Percentiles rank a stretch among this genome's conserved stretches.
Evolutionary conservation across 148 eudicot species (phyloP).

Genomic region (Hydrangea macrophylla): DNA sequence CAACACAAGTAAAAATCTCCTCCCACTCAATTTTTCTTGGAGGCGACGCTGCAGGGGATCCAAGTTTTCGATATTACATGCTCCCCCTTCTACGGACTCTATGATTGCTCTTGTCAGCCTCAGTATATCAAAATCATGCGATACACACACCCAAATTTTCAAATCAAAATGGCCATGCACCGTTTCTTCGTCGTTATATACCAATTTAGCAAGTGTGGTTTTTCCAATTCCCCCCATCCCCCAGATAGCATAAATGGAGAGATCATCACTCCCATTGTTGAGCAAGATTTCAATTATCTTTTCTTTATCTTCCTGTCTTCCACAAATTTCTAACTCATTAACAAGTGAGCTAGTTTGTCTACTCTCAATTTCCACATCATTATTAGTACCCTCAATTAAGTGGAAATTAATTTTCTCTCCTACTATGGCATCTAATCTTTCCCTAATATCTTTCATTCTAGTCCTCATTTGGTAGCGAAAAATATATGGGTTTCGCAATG

Average conservation of each 20-base stretch:
- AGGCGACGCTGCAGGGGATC: slow-evolving; percentile 10
- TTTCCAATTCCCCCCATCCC: slow-evolving; percentile 30
- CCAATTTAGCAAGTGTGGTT: slow-evolving; percentile 24
- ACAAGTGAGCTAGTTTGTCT: slow-evolving; percentile 5
- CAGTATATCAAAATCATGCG: slow-evolving; percentile 5
- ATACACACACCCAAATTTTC: slow-evolving; percentile 19
- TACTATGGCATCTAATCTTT: slow-evolving; percentile 5
- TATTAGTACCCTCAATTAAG: neutral
- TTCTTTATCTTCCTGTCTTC: slow-evolving; percentile 13
- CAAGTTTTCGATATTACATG: neutral
- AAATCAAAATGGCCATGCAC: slow-evolving; percentile 7
- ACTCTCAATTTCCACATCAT: neutral
- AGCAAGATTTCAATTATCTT: neutral
- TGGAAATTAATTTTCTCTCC: neutral
- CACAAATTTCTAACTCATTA: slow-evolving; percentile 17
- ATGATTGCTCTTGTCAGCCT: slow-evolving; percentile 12
- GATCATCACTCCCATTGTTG: neutral
- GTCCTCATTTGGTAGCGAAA: neutral
- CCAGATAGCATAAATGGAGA: slow-evolving; percentile 11
- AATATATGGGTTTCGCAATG: neutral
- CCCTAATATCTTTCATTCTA: neutral
- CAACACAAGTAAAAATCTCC: slow-evolving; percentile 16
- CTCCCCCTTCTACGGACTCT: slow-evolving; percentile 2
- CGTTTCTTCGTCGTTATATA: slow-evolving; percentile 10
- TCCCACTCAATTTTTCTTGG: neutral